These are phyloP conservation scores for Saccharomycopsis capsularis DNA, from an alignment of 805 yeast genomes.

Conservation along the genomic window DNA sequence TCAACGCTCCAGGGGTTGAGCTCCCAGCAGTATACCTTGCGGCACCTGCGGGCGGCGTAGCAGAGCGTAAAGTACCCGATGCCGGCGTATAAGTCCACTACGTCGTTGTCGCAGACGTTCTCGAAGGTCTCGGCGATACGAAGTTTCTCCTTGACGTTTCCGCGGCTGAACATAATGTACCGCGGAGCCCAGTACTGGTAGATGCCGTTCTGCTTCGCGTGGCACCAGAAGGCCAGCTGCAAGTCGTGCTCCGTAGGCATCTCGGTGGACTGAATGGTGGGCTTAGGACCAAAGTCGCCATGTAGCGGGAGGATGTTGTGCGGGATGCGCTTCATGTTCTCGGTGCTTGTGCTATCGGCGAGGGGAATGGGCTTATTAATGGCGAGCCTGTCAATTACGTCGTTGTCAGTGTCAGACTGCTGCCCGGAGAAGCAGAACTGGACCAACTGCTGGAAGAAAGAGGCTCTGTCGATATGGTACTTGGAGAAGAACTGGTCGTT, in stretches of 20 bases:
- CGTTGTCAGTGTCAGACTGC: constrained; percentile 23
- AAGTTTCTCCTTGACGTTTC: constrained; percentile 75
- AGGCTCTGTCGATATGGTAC: constrained; percentile 9
- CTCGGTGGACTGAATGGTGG: constrained; percentile 24
- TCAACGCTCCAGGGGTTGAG: constrained; percentile 78
- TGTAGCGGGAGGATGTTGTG: constrained; percentile 48
- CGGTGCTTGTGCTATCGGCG: constrained; percentile 23
- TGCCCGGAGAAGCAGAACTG: constrained; percentile 23
- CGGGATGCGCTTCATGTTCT: constrained; percentile 47
- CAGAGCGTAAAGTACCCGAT: constrained; percentile 79
- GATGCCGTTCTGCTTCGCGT: constrained; percentile 63
- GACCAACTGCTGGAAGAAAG: constrained; percentile 22
- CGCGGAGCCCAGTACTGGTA: constrained; percentile 78
- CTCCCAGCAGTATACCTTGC: constrained; percentile 66
- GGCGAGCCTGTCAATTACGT: constrained; percentile 52
- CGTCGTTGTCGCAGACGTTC: constrained; percentile 34
- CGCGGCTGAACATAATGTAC: constrained; percentile 83
- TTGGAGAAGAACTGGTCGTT: constrained; percentile 21
- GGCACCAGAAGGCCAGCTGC: constrained; percentile 61
- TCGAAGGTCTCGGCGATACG: constrained; percentile 44
- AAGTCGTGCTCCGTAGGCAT: constrained; percentile 41
- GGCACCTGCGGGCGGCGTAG: constrained; percentile 51
- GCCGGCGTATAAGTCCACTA: constrained; percentile 73
- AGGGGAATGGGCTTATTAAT: constrained; percentile 56
- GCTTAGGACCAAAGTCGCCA: constrained; percentile 60